Conservation (phyloP, 768 basidiomycete species). For the Mycena polygramma region DNA sequence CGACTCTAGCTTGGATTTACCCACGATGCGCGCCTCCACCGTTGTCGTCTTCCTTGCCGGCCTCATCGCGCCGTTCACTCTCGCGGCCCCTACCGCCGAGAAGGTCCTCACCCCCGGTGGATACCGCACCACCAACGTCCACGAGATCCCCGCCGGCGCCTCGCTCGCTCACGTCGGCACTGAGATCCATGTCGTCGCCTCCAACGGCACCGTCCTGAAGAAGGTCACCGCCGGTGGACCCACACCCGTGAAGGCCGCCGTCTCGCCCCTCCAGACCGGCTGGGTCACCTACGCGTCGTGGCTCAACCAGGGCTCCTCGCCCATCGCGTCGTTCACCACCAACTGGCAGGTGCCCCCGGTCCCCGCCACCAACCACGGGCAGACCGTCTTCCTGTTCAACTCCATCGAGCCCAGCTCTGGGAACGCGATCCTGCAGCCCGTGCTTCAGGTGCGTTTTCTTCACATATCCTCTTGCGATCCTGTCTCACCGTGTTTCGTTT, state of each 20-base stretch:
- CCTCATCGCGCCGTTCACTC: constrained; percentile 9
- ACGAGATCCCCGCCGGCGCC: constrained; percentile 33
- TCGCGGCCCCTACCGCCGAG: constrained; percentile 19
- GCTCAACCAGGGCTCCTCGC: constrained; percentile 34
- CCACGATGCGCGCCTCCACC: constrained; percentile 16
- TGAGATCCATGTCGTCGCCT: constrained; percentile 30
- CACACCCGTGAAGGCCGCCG: constrained; percentile 10
- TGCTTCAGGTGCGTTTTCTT: constrained; percentile 22
- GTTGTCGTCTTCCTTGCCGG: constrained; percentile 19
- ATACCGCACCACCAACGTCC: constrained; percentile 15
- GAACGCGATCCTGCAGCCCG: constrained; percentile 29
- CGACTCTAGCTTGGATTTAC: neutral
- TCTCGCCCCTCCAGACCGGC: constrained; percentile 24
- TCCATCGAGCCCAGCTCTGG: constrained; percentile 33
- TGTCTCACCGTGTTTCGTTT: neutral
- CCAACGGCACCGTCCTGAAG: constrained; percentile 28
- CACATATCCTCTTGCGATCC: no score
- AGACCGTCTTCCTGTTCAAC: constrained; percentile 39
- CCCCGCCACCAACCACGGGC: constrained; percentile 30
- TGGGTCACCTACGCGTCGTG: constrained; percentile 38
- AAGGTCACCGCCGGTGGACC: constrained; percentile 5
- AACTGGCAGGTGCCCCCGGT: constrained; percentile 37
- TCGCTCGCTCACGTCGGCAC: constrained; percentile 25
- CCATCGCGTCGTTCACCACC: constrained; percentile 36
- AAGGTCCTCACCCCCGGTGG: constrained; percentile 24